These are phyloP conservation scores for Lodderomyces pseudojiufengensis DNA, from an alignment of 1,139 yeast species.

Conservation along the genomic window DNA sequence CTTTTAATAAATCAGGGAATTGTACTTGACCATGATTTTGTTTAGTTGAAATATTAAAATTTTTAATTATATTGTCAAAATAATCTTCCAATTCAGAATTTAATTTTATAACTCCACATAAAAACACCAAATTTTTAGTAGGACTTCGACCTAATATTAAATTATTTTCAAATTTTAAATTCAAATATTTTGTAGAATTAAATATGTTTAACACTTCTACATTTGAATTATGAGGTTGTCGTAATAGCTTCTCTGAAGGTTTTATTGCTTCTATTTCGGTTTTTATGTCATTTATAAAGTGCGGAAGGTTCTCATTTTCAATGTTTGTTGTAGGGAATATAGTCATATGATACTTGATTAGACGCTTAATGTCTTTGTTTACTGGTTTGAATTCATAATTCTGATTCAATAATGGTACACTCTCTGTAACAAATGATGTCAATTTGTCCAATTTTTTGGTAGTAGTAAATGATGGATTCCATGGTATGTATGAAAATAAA, in stretches of 20 bases:
- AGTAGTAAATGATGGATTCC: conserved; percentile 10
- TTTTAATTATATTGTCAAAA: neutral
- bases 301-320: neutral
- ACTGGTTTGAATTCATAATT: conserved; percentile 9
- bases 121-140: conserved; percentile 1
- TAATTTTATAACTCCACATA: conserved; percentile 2
- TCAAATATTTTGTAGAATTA: conserved; percentile 2
- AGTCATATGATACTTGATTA: conserved; percentile 10
- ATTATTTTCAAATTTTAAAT: conserved; percentile 4
- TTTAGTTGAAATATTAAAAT: neutral
- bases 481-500: conserved; percentile 9
- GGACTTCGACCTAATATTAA: conserved; percentile 4
- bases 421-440: conserved; percentile 1
- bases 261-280: neutral
- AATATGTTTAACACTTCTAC: neutral
- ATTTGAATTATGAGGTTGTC: conserved; percentile 1
- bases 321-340: conserved; percentile 1
- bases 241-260: conserved; percentile 2
- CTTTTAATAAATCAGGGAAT: conserved; percentile 3
- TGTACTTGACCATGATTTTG: conserved; percentile 1
- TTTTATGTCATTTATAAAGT: neutral
- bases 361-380: conserved; percentile 8
- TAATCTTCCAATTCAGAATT: conserved; percentile 1
- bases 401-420: conserved; percentile 6
- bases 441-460: conserved; percentile 5